Evolutionary conservation across 1,284 basidiomycete genomes (phyloP).

Genomic region (Sanghuangporus baumii): DNA sequence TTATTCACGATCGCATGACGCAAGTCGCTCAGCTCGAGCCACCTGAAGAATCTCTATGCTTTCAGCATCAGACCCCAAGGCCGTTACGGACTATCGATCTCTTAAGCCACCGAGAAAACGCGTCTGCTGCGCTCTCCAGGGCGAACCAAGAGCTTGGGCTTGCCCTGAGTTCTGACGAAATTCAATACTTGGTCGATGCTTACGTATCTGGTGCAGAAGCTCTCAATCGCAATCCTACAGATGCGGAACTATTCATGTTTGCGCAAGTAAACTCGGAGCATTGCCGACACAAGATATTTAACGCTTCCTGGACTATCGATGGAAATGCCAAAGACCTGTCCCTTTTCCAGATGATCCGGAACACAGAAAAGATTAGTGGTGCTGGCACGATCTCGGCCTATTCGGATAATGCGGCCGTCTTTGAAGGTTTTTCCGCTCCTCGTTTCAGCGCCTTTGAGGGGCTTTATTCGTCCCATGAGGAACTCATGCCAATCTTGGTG

Average conservation of each 20-base stretch:
- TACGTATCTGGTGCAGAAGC: slow-evolving; percentile 68
- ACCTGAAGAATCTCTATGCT: slow-evolving; percentile 62
- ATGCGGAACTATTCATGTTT: slow-evolving; percentile 99
- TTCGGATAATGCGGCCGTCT: slow-evolving; percentile 96
- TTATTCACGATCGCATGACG: slow-evolving; percentile 95
- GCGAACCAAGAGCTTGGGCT: slow-evolving; percentile 89
- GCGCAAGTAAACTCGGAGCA: slow-evolving; percentile 99
- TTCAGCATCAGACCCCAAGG: slow-evolving; percentile 63
- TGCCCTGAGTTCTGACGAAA: slow-evolving; percentile 86
- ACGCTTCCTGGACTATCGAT: slow-evolving; percentile 93
- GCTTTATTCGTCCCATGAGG: slow-evolving; percentile 53
- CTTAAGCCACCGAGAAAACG: slow-evolving; percentile 24
- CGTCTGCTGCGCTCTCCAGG: slow-evolving; percentile 44
- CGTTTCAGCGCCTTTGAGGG: slow-evolving; percentile 68
- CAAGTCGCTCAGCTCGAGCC: slow-evolving; percentile 61
- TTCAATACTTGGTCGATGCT: slow-evolving; percentile 88
- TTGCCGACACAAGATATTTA: slow-evolving; percentile 99
- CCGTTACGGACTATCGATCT: slow-evolving; percentile 72
- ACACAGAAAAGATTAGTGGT: slow-evolving; percentile 81
- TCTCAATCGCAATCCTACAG: slow-evolving; percentile 81
- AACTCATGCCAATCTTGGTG: slow-evolving; percentile 87
- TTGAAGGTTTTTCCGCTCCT: slow-evolving; percentile 74
- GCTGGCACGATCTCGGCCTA: slow-evolving; percentile 92
- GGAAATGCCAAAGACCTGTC: slow-evolving; percentile 64
- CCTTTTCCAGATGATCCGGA: slow-evolving; percentile 97